Conservation (phyloP, 2,329 filamentous ascomycete species). For the Byssochlamys sp. region DNA sequence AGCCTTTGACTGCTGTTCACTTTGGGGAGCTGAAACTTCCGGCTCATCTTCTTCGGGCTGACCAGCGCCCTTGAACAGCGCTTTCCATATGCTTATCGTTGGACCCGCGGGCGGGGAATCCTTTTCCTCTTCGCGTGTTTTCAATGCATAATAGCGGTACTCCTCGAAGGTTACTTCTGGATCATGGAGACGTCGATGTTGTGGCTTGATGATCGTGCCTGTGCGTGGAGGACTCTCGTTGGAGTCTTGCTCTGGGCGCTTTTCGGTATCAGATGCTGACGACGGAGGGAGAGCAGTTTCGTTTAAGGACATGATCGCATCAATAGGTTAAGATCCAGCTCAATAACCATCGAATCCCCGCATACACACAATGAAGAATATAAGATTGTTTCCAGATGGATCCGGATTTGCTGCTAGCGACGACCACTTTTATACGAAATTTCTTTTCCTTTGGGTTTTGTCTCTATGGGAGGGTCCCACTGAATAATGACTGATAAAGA, state of each 20-base stretch:
- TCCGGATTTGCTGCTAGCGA: background rate
- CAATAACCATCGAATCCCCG: background rate
- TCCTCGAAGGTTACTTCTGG: conserved; percentile 25
- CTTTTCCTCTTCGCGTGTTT: conserved; percentile 25
- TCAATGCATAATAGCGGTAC: conserved; percentile 25
- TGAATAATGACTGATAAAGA: background rate
- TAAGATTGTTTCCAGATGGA: background rate
- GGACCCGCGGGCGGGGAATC: background rate
- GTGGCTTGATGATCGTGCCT: conserved; percentile 4
- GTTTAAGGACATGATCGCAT: background rate
- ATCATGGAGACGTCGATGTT: conserved; percentile 16
- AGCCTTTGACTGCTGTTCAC: background rate
- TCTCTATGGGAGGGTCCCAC: background rate
- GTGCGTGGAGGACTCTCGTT: background rate
- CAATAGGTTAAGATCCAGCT: background rate
- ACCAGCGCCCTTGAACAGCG: background rate
- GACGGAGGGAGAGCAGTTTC: background rate
- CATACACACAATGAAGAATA: background rate
- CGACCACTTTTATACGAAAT: background rate
- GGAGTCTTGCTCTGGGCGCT: background rate
- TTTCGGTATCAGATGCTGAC: background rate
- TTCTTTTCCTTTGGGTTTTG: background rate
- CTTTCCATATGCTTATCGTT: conserved; percentile 3
- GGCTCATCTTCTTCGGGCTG: background rate
- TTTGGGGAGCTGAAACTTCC: background rate